Conservation (phyloP, 768 basidiomycete genomes). For the Baorangia bicolor region DNA sequence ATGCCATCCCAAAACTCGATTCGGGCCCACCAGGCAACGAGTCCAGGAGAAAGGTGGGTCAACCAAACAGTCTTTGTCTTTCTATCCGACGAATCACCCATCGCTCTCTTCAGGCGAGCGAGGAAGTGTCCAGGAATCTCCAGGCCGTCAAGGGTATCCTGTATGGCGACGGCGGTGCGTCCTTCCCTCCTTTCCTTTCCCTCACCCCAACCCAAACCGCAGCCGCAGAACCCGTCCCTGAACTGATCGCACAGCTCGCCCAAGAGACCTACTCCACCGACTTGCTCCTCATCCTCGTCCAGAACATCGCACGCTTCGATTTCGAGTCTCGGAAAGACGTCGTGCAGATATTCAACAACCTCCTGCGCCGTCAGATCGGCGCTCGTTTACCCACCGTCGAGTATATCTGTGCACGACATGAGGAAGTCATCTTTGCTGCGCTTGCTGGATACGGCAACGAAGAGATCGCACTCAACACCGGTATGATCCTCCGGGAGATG, state of each 20-base stretch:
- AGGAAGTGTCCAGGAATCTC: constrained; percentile 86
- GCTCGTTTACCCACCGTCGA: constrained; percentile 95
- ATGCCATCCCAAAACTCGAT: constrained; percentile 78
- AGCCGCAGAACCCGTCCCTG: constrained; percentile 73
- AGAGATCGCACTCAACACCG: constrained; percentile 94
- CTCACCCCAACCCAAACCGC: constrained; percentile 1
- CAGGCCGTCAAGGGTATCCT: constrained; percentile 88
- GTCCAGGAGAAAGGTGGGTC: constrained; percentile 71
- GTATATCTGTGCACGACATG: constrained; percentile 76
- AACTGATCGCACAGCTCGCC: constrained; percentile 89
- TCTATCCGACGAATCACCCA: background rate
- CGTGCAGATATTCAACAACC: constrained; percentile 85
- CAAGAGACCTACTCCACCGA: constrained; percentile 95
- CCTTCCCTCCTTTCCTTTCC: background rate
- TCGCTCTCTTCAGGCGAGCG: constrained; percentile 60
- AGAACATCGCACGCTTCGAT: constrained; percentile 83
- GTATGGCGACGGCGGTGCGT: constrained; percentile 83
- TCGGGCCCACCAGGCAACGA: constrained; percentile 72
- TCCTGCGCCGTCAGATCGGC: constrained; percentile 89
- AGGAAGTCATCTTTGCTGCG: constrained; percentile 76
- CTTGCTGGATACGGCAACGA: constrained; percentile 94
- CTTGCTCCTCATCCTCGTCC: constrained; percentile 76
- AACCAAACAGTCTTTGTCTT: background rate
- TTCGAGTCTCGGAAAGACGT: constrained; percentile 91
- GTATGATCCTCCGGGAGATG: constrained; percentile 98